Conservation (phyloP, 2,329 filamentous ascomycete genomes). For the Calonectria pseudoturangicola region DNA sequence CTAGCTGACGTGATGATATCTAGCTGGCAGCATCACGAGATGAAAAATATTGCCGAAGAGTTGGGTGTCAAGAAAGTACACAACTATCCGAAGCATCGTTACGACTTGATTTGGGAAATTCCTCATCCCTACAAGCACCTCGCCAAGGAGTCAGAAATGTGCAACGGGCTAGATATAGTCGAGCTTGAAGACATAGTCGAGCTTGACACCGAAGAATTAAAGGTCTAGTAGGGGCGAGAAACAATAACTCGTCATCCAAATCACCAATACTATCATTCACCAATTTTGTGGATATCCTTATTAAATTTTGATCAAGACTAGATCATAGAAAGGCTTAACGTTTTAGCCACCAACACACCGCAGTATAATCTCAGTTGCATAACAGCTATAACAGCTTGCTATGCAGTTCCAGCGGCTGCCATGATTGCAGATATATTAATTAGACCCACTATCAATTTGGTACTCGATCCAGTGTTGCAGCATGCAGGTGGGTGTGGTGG, state of each 20-base stretch:
- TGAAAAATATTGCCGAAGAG: not conserved
- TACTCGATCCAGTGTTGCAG: not conserved
- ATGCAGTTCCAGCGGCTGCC: not conserved
- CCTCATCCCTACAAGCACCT: not conserved
- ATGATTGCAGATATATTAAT: not conserved
- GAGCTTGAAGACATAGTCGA: not conserved
- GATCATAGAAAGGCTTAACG: no score
- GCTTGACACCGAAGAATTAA: no score
- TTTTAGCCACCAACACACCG: no score
- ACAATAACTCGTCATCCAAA: no score
- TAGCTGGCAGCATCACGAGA: slow-evolving; percentile 4
- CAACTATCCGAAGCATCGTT: not conserved
- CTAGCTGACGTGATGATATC: not conserved
- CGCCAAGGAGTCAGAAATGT: not conserved
- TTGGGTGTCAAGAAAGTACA: not conserved
- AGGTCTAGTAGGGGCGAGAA: no score
- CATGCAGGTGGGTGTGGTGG: not conserved
- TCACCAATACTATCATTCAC: no score
- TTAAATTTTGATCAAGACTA: no score
- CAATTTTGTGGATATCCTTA: no score
- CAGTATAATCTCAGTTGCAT: not conserved
- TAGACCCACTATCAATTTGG: not conserved
- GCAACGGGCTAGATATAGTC: not conserved
- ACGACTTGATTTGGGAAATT: slow-evolving; percentile 10
- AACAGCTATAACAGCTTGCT: not conserved